phyloP scores from a whole-genome alignment of 208 protist genomes.

The Leishmania major region DNA sequence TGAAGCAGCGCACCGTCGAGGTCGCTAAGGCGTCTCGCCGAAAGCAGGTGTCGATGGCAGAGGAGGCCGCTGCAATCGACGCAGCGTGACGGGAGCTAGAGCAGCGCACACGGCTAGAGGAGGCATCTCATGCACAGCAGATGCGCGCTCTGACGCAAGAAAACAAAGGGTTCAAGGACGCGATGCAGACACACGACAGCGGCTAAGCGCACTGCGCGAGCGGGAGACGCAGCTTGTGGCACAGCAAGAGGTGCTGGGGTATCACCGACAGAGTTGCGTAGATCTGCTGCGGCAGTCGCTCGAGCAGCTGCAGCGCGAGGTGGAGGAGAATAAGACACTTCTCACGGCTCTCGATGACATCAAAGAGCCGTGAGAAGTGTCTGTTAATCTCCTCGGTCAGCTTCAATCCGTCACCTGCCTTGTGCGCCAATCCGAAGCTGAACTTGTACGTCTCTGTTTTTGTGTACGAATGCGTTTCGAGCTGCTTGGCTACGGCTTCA shows the following conservation, averaged over 20 bases:
- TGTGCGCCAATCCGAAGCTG: not conserved
- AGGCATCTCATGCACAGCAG: constrained; percentile 29
- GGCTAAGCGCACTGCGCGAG: constrained; percentile 30
- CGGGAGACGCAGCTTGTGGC: constrained; percentile 28
- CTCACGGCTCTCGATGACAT: not conserved
- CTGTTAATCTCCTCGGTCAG: not conserved
- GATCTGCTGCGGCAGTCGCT: constrained; percentile 33
- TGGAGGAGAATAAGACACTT: constrained; percentile 24
- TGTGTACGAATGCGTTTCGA: not conserved
- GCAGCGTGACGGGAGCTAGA: constrained; percentile 19
- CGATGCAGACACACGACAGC: constrained; percentile 24
- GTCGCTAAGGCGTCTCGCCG: not conserved
- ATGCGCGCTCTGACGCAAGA: constrained; percentile 29
- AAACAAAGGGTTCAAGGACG: constrained; percentile 23
- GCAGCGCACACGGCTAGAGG: constrained; percentile 23
- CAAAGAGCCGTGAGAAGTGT: no score
- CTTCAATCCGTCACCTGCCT: not conserved
- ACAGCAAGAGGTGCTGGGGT: constrained; percentile 27
- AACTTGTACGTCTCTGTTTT: not conserved
- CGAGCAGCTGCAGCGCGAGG: constrained; percentile 33
- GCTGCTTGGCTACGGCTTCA: not conserved
- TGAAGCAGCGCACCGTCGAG: constrained; percentile 1
- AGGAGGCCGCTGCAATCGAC: constrained; percentile 18
- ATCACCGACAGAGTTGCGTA: constrained; percentile 23
- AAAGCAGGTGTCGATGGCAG: constrained; percentile 1